Conservation (phyloP, 495 filamentous ascomycete genomes). For the Lindgomyces ingoldianus region DNA sequence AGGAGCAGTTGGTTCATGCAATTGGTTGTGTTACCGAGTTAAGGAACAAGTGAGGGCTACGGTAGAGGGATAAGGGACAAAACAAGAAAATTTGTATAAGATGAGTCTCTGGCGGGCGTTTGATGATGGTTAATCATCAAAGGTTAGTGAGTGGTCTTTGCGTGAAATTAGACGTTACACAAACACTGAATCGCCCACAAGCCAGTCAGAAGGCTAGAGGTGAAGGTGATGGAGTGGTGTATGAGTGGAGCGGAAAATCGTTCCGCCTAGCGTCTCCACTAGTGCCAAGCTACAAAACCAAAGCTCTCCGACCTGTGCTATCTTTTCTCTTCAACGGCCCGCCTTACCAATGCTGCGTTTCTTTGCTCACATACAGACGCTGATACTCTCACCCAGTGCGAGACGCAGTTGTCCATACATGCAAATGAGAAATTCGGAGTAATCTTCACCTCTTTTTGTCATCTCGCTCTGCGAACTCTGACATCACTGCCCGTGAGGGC, state of each 20-base stretch:
- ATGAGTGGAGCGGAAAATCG: constrained; percentile 1
- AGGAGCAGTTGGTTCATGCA: not conserved
- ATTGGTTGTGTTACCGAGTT: not conserved
- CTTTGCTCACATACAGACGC: constrained; percentile 94
- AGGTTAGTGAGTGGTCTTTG: too few species aligned
- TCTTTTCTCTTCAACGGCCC: constrained; percentile 67
- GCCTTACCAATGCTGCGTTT: constrained; percentile 99
- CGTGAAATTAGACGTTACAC: not conserved
- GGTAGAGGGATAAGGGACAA: not conserved
- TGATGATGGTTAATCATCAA: too few species aligned
- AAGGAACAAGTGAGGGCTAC: not conserved
- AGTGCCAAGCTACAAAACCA: constrained; percentile 33
- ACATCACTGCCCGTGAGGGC: constrained; percentile 79
- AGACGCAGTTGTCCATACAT: constrained; percentile 39
- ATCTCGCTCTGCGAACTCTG: constrained; percentile 49
- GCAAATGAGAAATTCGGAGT: constrained; percentile 99
- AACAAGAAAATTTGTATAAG: not conserved
- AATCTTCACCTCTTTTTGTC: constrained; percentile 74
- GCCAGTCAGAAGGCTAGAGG: not conserved
- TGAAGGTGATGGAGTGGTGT: not conserved
- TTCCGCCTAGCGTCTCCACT: constrained; percentile 19
- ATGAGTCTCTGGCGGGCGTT: too few species aligned
- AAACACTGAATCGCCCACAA: not conserved
- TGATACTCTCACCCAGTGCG: constrained; percentile 38
- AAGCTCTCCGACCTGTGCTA: constrained; percentile 5